A percentile compares a stretch with the other conserved stretches of the same genome.
Evolutionary conservation across 2,329 filamentous ascomycete species (phyloP).

Genomic region (Cytospora piceicola): DNA sequence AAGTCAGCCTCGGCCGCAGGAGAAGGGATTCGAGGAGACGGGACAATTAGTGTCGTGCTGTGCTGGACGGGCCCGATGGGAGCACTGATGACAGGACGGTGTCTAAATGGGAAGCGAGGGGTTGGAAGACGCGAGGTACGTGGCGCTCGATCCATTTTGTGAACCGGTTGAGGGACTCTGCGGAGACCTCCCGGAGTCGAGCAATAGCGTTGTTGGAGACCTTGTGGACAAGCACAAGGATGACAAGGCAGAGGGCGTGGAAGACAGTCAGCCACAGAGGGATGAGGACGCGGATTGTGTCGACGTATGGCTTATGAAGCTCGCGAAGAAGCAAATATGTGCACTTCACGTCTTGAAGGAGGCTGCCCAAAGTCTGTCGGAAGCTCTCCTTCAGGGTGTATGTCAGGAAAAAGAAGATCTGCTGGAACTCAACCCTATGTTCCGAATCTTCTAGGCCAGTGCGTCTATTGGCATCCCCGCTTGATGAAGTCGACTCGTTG

Average conservation of each 20-base stretch:
- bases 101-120: constrained; percentile 26
- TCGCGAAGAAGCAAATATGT: constrained; percentile 23
- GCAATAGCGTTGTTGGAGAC: neutral
- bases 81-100: constrained; percentile 27
- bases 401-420: constrained; percentile 35
- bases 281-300: constrained; percentile 17
- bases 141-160: constrained; percentile 19
- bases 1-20: neutral
- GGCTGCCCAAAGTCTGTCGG: constrained; percentile 14
- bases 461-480: neutral
- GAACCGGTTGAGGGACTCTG: neutral
- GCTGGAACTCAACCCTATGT: neutral
- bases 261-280: constrained; percentile 21
- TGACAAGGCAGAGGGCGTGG: constrained; percentile 21
- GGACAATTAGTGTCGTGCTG: constrained; percentile 1
- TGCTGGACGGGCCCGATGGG: constrained; percentile 27
- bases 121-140: constrained; percentile 28
- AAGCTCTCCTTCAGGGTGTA: constrained; percentile 33
- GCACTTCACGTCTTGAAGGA: constrained; percentile 20
- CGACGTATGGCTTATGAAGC: constrained; percentile 25
- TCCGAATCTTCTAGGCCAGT: neutral
- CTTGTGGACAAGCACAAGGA: constrained; percentile 11
- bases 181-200: neutral
- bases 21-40: neutral
- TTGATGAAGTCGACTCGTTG: neutral